phyloP scores from a whole-genome alignment of 139 green algal genomes.

The Medakamo hakoo region DNA sequence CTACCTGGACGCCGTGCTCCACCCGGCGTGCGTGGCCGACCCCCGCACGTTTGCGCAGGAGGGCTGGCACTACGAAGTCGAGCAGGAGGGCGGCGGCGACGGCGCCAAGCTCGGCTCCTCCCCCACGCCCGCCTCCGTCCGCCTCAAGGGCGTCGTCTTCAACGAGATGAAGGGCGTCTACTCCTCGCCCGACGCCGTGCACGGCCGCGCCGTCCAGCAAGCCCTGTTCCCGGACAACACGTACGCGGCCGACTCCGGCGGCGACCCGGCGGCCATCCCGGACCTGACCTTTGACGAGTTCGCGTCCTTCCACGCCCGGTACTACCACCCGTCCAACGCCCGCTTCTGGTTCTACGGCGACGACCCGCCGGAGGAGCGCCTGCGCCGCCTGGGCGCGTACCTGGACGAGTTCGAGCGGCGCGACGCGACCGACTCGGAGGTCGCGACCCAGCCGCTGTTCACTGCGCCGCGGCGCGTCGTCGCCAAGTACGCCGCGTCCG shows the following conservation, averaged over 20 bases:
- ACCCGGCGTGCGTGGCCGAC: slow-evolving; percentile 77
- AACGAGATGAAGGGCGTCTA: slow-evolving; percentile 99
- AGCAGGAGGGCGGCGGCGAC: slow-evolving; percentile 32
- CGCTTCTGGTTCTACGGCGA: slow-evolving; percentile 99
- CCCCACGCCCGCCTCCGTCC: slow-evolving; percentile 37
- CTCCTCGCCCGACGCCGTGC: slow-evolving; percentile 79
- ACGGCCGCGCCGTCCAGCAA: slow-evolving; percentile 61
- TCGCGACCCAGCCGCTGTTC: slow-evolving; percentile 59
- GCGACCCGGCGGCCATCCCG: slow-evolving; percentile 81
- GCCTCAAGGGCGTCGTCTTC: slow-evolving; percentile 95
- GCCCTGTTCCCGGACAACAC: slow-evolving; percentile 74
- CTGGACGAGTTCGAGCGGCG: slow-evolving; percentile 65
- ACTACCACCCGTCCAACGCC: slow-evolving; percentile 91
- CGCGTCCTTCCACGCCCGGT: slow-evolving; percentile 82
- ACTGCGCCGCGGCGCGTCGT: slow-evolving; percentile 4
- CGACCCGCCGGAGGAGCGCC: slow-evolving; percentile 69
- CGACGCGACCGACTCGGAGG: slow-evolving; percentile 50
- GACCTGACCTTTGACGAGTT: slow-evolving; percentile 91
- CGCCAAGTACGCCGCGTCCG: slow-evolving; percentile 35
- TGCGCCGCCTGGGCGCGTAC: slow-evolving; percentile 60
- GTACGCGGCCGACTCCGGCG: slow-evolving; percentile 80
- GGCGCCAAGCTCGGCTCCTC: neutral
- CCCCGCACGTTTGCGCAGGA: slow-evolving; percentile 83
- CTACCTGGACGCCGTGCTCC: slow-evolving; percentile 95
- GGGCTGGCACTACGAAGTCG: slow-evolving; percentile 74